Conservation (phyloP, 2,329 filamentous ascomycete genomes). For the Aspergillus sp. region DNA sequence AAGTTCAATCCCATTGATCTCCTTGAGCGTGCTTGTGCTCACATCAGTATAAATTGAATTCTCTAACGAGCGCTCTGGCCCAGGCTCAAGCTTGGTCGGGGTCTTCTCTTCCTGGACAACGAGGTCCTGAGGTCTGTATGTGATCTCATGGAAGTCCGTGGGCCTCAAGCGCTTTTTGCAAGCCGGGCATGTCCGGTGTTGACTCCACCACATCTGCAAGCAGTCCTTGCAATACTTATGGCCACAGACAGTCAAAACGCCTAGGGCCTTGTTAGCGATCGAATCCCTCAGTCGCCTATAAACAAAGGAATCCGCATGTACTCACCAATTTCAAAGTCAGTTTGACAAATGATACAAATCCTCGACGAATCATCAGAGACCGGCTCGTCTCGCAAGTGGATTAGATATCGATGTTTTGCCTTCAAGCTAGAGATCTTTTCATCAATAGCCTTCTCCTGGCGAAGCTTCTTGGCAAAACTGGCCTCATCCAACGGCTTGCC, state of each 20-base stretch:
- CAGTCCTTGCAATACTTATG: constrained; percentile 91
- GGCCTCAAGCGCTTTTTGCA: constrained; percentile 64
- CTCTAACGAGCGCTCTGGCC: constrained; percentile 21
- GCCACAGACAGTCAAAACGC: constrained; percentile 64
- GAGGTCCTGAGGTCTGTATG: constrained; percentile 67
- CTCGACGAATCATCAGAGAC: constrained; percentile 53
- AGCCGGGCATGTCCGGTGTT: constrained; percentile 68
- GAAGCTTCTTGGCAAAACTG: constrained; percentile 36
- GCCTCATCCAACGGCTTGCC: constrained; percentile 48
- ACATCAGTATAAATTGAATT: constrained; percentile 65
- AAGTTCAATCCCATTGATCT: constrained; percentile 77
- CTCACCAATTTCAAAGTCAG: constrained; percentile 65
- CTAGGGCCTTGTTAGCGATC: constrained; percentile 14
- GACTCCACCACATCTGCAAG: constrained; percentile 67
- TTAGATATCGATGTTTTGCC: constrained; percentile 67
- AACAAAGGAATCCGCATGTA: constrained; percentile 29
- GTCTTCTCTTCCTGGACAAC: constrained; percentile 52
- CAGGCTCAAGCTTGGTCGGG: constrained; percentile 19
- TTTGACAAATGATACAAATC: constrained; percentile 80
- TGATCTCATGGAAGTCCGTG: constrained; percentile 74
- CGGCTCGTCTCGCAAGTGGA: constrained; percentile 54
- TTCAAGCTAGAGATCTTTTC: constrained; percentile 55
- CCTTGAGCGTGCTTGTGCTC: constrained; percentile 58
- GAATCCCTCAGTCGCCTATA: not conserved
- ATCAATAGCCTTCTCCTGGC: constrained; percentile 46